Conservation (phyloP, 371 early-diverging fungal species). For the Lichtheimia hyalospora region DNA sequence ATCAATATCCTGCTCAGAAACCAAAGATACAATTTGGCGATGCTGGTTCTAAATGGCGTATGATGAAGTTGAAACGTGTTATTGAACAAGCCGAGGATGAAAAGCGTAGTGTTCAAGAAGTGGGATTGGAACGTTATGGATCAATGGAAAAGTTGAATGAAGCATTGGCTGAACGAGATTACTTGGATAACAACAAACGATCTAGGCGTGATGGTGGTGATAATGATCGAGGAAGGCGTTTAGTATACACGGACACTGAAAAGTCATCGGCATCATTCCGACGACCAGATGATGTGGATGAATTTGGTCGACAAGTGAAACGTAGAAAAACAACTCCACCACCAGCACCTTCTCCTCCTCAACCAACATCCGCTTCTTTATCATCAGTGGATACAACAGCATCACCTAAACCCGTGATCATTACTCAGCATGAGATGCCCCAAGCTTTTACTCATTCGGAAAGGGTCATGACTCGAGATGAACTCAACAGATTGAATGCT, state of each 20-base stretch:
- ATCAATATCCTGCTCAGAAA: conserved; percentile 47
- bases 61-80: conserved; percentile 76
- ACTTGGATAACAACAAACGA: conserved; percentile 51
- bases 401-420: conserved; percentile 18
- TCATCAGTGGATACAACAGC: conserved; percentile 4
- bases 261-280: conserved; percentile 15
- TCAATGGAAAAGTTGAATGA: conserved; percentile 67
- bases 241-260: conserved; percentile 35
- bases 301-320: conserved; percentile 36
- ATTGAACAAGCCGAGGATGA: conserved; percentile 74
- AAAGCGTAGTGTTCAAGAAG: conserved; percentile 59
- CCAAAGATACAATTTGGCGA: conserved; percentile 60
- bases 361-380: background rate
- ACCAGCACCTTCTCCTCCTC: conserved; percentile 3
- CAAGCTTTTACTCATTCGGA: conserved; percentile 14
- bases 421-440: conserved; percentile 26
- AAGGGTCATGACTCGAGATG: conserved; percentile 52
- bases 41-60: conserved; percentile 78
- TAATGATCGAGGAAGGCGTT: conserved; percentile 17
- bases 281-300: conserved; percentile 36
- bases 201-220: conserved; percentile 8
- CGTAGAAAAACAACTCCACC: conserved; percentile 19
- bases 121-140: conserved; percentile 77
- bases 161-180: conserved; percentile 67
- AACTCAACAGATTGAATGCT: conserved; percentile 87